Conservation (phyloP, 805 yeast species). For the Kuraishia borneana region DNA sequence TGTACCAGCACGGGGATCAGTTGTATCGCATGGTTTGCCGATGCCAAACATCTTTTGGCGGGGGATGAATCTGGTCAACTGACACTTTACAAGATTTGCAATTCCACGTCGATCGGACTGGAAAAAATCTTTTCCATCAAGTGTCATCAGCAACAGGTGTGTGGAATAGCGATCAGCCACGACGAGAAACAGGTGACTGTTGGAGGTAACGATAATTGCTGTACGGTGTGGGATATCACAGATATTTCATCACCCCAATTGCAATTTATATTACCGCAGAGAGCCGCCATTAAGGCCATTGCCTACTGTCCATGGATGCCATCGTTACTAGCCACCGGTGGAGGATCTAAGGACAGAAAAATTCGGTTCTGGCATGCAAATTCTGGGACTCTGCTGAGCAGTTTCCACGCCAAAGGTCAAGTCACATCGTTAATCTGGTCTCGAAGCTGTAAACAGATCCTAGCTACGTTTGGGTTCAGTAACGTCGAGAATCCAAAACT, state of each 20-base stretch:
- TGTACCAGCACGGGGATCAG: slow-evolving; percentile 32
- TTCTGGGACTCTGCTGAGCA: slow-evolving; percentile 59
- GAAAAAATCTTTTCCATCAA: slow-evolving; percentile 18
- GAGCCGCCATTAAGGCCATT: slow-evolving; percentile 84
- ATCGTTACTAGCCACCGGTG: slow-evolving; percentile 78
- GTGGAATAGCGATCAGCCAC: slow-evolving; percentile 52
- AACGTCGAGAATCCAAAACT: slow-evolving; percentile 37
- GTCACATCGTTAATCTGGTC: slow-evolving; percentile 80
- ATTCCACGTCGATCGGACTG: slow-evolving; percentile 8
- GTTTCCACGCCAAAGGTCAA: slow-evolving; percentile 55
- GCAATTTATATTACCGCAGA: slow-evolving; percentile 45
- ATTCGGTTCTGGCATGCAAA: slow-evolving; percentile 80
- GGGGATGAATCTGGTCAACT: slow-evolving; percentile 65
- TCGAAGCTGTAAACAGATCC: slow-evolving; percentile 44
- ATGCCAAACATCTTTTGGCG: slow-evolving; percentile 30
- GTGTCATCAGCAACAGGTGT: slow-evolving; percentile 47
- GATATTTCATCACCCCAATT: slow-evolving; percentile 28
- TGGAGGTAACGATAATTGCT: slow-evolving; percentile 79
- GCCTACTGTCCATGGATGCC: slow-evolving; percentile 89
- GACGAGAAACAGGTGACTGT: slow-evolving; percentile 52
- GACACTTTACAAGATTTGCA: slow-evolving; percentile 20
- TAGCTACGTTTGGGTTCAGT: slow-evolving; percentile 78
- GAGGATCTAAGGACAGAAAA: slow-evolving; percentile 74
- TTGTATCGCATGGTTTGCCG: slow-evolving; percentile 50
- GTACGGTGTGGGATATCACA: slow-evolving; percentile 64